phyloP scores from a whole-genome alignment of 2,329 filamentous ascomycete genomes.

The Pseudocercospora musae region DNA sequence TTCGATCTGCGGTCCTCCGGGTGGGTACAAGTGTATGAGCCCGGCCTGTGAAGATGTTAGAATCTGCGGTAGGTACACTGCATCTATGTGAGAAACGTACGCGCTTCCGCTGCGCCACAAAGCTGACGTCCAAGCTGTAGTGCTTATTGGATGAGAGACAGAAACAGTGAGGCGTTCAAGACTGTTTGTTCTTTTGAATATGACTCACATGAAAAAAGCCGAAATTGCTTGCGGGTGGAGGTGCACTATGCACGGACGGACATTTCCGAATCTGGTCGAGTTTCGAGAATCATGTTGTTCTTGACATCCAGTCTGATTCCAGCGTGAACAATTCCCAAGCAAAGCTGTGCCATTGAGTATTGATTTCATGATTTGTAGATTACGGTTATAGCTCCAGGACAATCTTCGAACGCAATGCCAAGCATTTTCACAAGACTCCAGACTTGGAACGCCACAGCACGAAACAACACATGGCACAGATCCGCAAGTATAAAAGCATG shows the following conservation, averaged over 20 bases:
- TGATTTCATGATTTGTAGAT: no score
- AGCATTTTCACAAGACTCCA: background rate
- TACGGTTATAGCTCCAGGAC: background rate
- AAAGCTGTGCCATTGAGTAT: no score
- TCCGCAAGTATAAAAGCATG: no score
- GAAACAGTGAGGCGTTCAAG: background rate
- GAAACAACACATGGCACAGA: no score
- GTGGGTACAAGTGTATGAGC: conserved; percentile 20
- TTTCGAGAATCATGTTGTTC: background rate
- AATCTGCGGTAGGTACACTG: background rate
- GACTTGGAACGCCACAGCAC: background rate
- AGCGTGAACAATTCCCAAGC: no score
- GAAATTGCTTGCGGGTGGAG: conserved; percentile 34
- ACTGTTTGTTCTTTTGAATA: conserved; percentile 71
- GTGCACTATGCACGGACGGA: conserved; percentile 61
- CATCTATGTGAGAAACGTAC: background rate
- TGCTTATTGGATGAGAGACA: background rate
- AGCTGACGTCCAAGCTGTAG: background rate
- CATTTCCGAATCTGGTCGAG: background rate
- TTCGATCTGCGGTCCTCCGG: conserved; percentile 21
- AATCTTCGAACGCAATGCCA: background rate
- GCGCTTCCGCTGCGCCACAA: conserved; percentile 12
- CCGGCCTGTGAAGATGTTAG: background rate
- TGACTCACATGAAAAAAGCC: conserved; percentile 58
- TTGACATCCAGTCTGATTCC: no score